A percentile compares a stretch with the other conserved stretches of the same genome.
phyloP scores from a whole-genome alignment of 2,329 filamentous ascomycete genomes.

The Podosphaera aphanis region DNA sequence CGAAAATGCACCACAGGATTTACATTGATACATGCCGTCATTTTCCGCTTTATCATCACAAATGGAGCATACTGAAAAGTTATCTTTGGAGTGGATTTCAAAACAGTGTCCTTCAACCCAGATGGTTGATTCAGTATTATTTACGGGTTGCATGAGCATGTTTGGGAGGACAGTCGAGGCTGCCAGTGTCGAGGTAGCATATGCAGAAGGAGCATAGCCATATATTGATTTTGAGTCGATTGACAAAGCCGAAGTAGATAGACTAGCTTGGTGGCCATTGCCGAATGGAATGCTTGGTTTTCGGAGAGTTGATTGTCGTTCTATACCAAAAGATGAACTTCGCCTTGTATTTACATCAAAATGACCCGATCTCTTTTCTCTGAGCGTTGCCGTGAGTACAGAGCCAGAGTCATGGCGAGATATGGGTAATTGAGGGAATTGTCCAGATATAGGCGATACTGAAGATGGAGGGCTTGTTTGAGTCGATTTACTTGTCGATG shows the following conservation, averaged over 20 bases:
- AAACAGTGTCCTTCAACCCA: constrained; percentile 77
- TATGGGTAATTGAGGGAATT: constrained; percentile 56
- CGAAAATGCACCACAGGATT: constrained; percentile 33
- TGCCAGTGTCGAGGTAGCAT: constrained; percentile 65
- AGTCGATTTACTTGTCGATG: constrained; percentile 46
- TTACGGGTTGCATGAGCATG: constrained; percentile 56
- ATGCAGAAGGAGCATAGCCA: constrained; percentile 61
- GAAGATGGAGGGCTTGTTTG: constrained; percentile 38
- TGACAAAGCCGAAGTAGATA: constrained; percentile 40
- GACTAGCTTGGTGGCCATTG: constrained; percentile 36
- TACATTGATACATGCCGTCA: constrained; percentile 55
- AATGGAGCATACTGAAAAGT: constrained; percentile 39
- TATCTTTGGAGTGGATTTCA: constrained; percentile 37
- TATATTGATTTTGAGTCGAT: constrained; percentile 19
- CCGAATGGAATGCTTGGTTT: constrained; percentile 54
- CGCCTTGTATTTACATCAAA: constrained; percentile 56
- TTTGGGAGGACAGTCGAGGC: constrained; percentile 74
- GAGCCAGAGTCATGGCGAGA: constrained; percentile 84
- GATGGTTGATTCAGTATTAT: constrained; percentile 53
- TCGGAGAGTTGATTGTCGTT: constrained; percentile 42
- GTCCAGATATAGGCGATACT: constrained; percentile 53
- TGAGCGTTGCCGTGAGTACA: constrained; percentile 59
- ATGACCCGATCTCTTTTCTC: constrained; percentile 85
- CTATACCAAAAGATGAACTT: constrained; percentile 79
- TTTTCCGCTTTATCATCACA: constrained; percentile 45